These are phyloP conservation scores for Salix udensis DNA, from an alignment of 345 rosid species.

Conservation along the genomic window DNA sequence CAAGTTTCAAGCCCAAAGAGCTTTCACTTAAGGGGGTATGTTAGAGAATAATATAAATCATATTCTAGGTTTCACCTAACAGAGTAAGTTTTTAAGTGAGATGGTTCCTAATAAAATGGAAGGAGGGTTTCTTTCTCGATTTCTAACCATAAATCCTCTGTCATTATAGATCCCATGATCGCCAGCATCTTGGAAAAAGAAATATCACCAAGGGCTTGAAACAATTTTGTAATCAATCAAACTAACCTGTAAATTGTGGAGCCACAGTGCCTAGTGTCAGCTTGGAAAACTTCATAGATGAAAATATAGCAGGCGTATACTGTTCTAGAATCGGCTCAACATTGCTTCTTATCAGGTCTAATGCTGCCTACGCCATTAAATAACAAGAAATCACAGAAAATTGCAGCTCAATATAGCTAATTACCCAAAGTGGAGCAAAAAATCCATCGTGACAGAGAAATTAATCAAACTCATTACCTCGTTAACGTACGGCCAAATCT, in stretches of 20 bases:
- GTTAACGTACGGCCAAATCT: conserved; percentile 90
- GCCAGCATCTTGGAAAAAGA: too few relatives aligned
- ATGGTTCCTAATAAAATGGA: too few relatives aligned
- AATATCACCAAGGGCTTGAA: too few relatives aligned
- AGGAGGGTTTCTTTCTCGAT: too few relatives aligned
- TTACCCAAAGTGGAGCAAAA: background rate
- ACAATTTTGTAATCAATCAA: background rate
- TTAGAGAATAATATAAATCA: too few relatives aligned
- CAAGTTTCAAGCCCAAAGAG: too few relatives aligned
- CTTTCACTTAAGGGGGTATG: too few relatives aligned
- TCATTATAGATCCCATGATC: background rate
- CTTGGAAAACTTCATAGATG: conserved; percentile 75
- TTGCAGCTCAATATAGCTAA: background rate
- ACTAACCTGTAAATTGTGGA: conserved; percentile 86
- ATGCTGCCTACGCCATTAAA: conserved; percentile 66
- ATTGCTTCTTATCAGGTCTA: conserved; percentile 67
- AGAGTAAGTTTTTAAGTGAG: too few relatives aligned
- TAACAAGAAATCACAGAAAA: background rate
- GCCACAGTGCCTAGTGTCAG: conserved; percentile 92
- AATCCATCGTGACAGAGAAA: background rate
- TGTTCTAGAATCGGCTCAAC: conserved; percentile 89
- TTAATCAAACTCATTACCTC: conserved; percentile 37
- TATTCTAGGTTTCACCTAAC: too few relatives aligned
- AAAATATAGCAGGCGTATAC: conserved; percentile 62
- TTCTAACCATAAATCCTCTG: background rate